Evolutionary conservation across 768 basidiomycete genomes (phyloP), one percentile per base, ranked within the genome.

Genomic region (Collybiopsis luxurians): DNA sequence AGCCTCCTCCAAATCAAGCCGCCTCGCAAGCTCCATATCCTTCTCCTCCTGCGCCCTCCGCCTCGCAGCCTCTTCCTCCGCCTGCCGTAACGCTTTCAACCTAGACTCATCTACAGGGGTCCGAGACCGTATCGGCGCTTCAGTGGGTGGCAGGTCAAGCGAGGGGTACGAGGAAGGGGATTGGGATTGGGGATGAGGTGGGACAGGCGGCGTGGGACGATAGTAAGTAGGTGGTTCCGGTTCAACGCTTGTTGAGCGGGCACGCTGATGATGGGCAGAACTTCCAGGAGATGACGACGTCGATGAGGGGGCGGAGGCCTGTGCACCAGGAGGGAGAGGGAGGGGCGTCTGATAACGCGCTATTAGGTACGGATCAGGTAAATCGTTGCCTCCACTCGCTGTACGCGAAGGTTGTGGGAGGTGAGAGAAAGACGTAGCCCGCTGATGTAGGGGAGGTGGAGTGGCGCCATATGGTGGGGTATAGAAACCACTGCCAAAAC

Each of bases 271-370:
- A 52, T 24, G 59, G 13, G 31, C 5, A 34, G 31, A 13, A 13
- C 5, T 34, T 34, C 31, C 13, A 34, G 5, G 5, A 6, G 13
- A 34, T 6, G 31, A 6, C 31, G 31, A 34, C 23, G 50, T 4
- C 38, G 48, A 31, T 2, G 48, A 31, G 24, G 48, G 59, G 11
- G 57, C 50, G 44, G 56, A 51, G 19, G 55, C 61, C 26, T 47
- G 53, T 13, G 67, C 57, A 15, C 71, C 74, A 21, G 75, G 69
- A n/a, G 84, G 84, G 9, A 84, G 72, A 3, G 83, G 83, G 15
- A 85, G 68, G 15, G 85, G 82, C 0, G 77, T 70, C 44, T 77
- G 74, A 65, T 86, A 86, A 19, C 83, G 78, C 21, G 66, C 68
- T 36, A 71, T 65, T 9, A 78, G 68, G 60, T 79, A 75, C 26